phyloP scores from a whole-genome alignment of 176 grass and related monocot species.

The Poa pratensis region DNA sequence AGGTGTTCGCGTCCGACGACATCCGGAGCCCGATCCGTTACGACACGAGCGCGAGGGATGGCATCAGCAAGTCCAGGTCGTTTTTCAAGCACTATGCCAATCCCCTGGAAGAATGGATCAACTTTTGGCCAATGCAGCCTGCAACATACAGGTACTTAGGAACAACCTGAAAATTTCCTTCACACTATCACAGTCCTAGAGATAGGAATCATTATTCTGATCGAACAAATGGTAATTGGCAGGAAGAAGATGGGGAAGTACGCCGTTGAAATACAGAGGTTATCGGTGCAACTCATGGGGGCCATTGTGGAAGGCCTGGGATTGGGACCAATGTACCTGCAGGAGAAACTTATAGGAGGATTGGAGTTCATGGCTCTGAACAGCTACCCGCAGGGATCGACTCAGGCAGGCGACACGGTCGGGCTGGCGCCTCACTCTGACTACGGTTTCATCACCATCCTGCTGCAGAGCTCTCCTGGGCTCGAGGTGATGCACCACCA shows the following conservation, averaged over 20 bases:
- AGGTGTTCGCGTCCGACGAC: constrained; percentile 55
- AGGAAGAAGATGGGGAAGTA: constrained; percentile 75
- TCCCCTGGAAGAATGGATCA: constrained; percentile 62
- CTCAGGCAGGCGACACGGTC: constrained; percentile 23
- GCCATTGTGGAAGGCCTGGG: constrained; percentile 76
- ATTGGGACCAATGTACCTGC: constrained; percentile 42
- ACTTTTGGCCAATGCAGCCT: constrained; percentile 63
- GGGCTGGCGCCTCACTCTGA: constrained; percentile 72
- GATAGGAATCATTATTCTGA: background rate
- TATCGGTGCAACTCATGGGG: constrained; percentile 56
- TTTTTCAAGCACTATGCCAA: constrained; percentile 86
- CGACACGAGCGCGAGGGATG: constrained; percentile 48
- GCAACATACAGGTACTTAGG: constrained; percentile 64
- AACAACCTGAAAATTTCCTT: background rate
- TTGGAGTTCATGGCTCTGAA: constrained; percentile 75
- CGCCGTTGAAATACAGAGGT: constrained; percentile 39
- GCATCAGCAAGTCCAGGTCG: constrained; percentile 47
- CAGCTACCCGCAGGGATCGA: constrained; percentile 46
- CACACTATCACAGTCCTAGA: background rate
- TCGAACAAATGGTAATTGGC: background rate
- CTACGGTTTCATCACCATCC: constrained; percentile 74
- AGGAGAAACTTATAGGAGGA: constrained; percentile 59
- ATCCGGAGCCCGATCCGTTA: constrained; percentile 63
- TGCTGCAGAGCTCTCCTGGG: constrained; percentile 63
- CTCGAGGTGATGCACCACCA: constrained; percentile 62